Percentiles rank a stretch among this genome's conserved stretches.
These are phyloP conservation scores for Phyllosticta paracitricarpa DNA, from an alignment of 2,329 filamentous ascomycete species.

Conservation along the genomic window DNA sequence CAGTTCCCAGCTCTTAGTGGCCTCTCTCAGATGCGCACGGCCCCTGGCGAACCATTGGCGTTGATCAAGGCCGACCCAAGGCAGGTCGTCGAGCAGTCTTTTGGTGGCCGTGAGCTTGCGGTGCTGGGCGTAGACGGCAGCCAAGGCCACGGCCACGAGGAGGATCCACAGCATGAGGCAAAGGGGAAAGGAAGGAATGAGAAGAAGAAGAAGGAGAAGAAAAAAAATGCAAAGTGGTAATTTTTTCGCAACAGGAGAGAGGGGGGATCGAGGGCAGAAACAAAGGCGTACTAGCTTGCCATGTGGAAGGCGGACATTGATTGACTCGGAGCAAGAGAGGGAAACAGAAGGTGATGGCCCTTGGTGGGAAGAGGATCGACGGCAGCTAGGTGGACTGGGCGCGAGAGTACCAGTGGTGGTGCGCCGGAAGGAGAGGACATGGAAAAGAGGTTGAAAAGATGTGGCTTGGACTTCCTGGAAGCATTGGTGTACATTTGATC, in stretches of 20 bases:
- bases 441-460: neutral
- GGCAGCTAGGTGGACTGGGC: neutral
- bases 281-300: neutral
- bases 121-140: neutral
- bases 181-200: neutral
- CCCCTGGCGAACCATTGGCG: neutral
- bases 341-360: neutral
- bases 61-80: neutral
- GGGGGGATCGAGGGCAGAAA: neutral
- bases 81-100: neutral
- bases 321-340: neutral
- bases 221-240: neutral
- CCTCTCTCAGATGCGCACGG: constrained; percentile 3
- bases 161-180: neutral
- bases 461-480: neutral
- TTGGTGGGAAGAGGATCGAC: neutral
- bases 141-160: neutral
- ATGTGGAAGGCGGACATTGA: neutral
- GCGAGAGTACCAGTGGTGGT: neutral
- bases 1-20: neutral
- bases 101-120: neutral
- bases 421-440: neutral
- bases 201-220: neutral
- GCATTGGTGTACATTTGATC: neutral
- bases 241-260: neutral